Evolutionary conservation across 2,329 filamentous ascomycete species (phyloP).

Genomic region (Ophiostoma quercus): DNA sequence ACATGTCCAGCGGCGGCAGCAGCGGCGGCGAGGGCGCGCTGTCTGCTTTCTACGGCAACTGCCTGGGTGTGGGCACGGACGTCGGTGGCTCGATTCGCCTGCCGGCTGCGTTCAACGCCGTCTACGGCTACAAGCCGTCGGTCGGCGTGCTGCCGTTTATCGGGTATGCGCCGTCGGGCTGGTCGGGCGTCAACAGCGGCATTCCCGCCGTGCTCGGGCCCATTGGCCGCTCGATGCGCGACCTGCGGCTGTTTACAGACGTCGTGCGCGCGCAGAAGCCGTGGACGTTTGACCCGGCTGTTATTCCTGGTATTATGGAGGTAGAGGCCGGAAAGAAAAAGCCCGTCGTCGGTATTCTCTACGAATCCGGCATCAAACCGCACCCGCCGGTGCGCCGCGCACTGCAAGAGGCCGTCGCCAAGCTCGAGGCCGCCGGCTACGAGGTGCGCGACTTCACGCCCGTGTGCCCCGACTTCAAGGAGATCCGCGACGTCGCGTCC

Average conservation of each 20-base stretch:
- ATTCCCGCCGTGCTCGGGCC: conserved; percentile 44
- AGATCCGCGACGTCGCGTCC: conserved; percentile 24
- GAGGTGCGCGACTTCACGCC: conserved; percentile 37
- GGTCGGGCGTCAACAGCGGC: conserved; percentile 30
- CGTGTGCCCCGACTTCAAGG: conserved; percentile 26
- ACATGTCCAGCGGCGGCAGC: conserved; percentile 35
- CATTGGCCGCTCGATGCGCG: conserved; percentile 48
- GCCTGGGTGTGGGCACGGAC: conserved; percentile 37
- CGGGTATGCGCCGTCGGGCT: conserved; percentile 30
- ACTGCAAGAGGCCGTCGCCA: conserved; percentile 41
- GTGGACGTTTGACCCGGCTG: conserved; percentile 71
- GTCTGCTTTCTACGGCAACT: conserved; percentile 33
- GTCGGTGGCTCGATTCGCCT: conserved; percentile 31
- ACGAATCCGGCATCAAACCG: conserved; percentile 47
- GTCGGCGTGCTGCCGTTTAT: conserved; percentile 27
- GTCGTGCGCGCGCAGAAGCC: conserved; percentile 42
- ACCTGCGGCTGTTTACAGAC: conserved; percentile 49
- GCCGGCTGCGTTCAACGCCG: conserved; percentile 33
- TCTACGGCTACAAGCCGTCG: conserved; percentile 34
- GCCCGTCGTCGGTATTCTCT: conserved; percentile 53
- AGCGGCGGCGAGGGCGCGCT: conserved; percentile 39
- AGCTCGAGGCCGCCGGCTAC: conserved; percentile 51
- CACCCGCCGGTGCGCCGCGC: conserved; percentile 56
- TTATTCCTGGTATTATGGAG: conserved; percentile 65
- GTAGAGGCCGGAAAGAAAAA: conserved; percentile 29